Base-by-base conservation (phyloP, 805 yeast genomes). In the Cyberlindnera japonica region DNA sequence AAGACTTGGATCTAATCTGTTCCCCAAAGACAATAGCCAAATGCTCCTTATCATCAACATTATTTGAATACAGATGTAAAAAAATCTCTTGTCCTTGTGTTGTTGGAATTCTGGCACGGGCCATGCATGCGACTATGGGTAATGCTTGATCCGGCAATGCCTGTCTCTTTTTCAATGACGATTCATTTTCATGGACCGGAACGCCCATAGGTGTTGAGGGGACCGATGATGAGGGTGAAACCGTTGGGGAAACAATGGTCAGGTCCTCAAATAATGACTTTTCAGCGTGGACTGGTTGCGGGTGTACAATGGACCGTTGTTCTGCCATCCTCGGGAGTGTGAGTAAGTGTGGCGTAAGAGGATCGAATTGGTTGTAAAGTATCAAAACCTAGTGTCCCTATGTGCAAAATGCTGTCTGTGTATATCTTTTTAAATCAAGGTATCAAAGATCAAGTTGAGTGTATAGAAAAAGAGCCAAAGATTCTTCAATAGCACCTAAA, bases 1-100 rank as follows among this genome's bases (percentile, higher is more conserved):
- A 67, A 3, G 88, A 69, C 55, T 74, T 72, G 2, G 96, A 87
- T 50, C 96, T 72, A 38, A 93, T 82, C 50, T 84, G 83, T 55
- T 88, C 95, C 9, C 98, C 97, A 65, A 93, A 91, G 5, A 93
- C 99, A 44, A 93, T 91, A 6, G 99, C 99, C 54, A 93, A 66
- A 64, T 93, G 99, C 63, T 93, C 99, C 61, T 93, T 93, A 36
- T 79, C 71, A 63, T 93, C 99, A 40, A 83, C 65, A 57, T 88
- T 79, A 59, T 93, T 93, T 35, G 83, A 73, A 64, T 93, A 93
- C 25, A 93, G 64, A 65, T 93, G 99, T 41, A 93, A 68, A 54
- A 89, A 93, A 37, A 91, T 89, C 58, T 93, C 99, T 2, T 95
- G 89, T 3, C 97, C 98, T 39, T 81, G 80, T 1, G 95, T 89